Percentiles rank a stretch among this genome's conserved stretches.
Evolutionary conservation across 306 rosid genomes (phyloP).

Genomic region (Calophaca sinica): DNA sequence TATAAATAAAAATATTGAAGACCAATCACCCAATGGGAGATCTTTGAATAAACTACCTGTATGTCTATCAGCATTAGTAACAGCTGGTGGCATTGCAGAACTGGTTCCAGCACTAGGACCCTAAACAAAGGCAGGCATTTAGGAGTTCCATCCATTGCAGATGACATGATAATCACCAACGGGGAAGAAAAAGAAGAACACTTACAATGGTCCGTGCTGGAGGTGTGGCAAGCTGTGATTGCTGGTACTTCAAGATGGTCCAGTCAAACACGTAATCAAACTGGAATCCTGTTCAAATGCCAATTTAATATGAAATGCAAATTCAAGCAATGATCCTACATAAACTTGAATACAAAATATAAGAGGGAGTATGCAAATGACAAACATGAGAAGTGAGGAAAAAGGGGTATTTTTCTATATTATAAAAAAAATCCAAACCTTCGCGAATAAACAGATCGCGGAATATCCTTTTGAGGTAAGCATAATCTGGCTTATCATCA

Average conservation of each 20-base stretch:
- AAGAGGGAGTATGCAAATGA: slow-evolving; percentile 2
- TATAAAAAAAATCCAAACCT: slow-evolving; percentile 58
- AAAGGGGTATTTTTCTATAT: slow-evolving; percentile 8
- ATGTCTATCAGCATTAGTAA: slow-evolving; percentile 69
- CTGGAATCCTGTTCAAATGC: slow-evolving; percentile 77
- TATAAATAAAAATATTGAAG: slow-evolving; percentile 11
- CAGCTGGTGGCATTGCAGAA: slow-evolving; percentile 78
- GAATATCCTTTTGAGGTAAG: slow-evolving; percentile 93
- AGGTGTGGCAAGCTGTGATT: slow-evolving; percentile 87
- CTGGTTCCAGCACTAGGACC: slow-evolving; percentile 85
- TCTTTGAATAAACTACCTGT: slow-evolving; percentile 62
- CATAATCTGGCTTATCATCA: slow-evolving; percentile 96
- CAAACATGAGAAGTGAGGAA: slow-evolving; percentile 2
- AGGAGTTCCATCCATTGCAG: slow-evolving; percentile 19
- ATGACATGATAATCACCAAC: slow-evolving; percentile 24
- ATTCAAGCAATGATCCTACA: not conserved
- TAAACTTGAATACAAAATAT: slow-evolving; percentile 20
- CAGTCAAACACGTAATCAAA: slow-evolving; percentile 97
- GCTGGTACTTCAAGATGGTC: slow-evolving; percentile 97
- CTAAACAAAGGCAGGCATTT: slow-evolving; percentile 50
- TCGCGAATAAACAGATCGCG: slow-evolving; percentile 96
- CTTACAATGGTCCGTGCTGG: slow-evolving; percentile 76
- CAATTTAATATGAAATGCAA: slow-evolving; percentile 30
- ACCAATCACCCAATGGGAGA: slow-evolving; percentile 15
- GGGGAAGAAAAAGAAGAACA: not conserved